Percentiles rank a stretch among this genome's conserved stretches.
phyloP scores from a whole-genome alignment of 2,329 filamentous ascomycete species.

The Chrysoporthe deuterocubensis region DNA sequence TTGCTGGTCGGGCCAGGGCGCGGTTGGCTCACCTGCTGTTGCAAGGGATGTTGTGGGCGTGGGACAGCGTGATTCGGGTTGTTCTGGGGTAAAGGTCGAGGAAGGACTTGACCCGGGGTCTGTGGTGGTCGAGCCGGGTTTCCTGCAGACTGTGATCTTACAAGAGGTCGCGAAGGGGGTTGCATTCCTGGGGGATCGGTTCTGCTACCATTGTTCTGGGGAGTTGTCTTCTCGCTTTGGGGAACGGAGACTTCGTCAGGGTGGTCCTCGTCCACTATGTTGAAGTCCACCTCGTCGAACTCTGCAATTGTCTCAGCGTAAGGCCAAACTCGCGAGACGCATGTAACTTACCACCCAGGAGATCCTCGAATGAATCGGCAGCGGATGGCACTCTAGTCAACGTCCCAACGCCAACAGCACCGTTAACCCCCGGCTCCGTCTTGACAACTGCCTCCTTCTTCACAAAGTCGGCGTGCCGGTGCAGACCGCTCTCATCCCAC shows the following conservation, averaged over 20 bases:
- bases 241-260: constrained; percentile 75
- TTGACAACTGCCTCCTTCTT: constrained; percentile 57
- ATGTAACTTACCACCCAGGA: constrained; percentile 50
- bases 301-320: constrained; percentile 53
- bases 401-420: constrained; percentile 14
- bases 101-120: constrained; percentile 34
- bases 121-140: constrained; percentile 40
- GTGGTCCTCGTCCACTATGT: constrained; percentile 69
- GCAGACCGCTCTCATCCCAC: constrained; percentile 80
- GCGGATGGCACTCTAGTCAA: constrained; percentile 12
- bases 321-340: constrained; percentile 15
- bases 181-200: constrained; percentile 41
- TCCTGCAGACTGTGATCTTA: constrained; percentile 37
- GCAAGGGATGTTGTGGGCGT: constrained; percentile 29
- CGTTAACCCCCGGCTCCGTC: constrained; percentile 28
- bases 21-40: constrained; percentile 32
- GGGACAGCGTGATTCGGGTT: constrained; percentile 27
- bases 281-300: constrained; percentile 79
- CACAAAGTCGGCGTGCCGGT: constrained; percentile 78
- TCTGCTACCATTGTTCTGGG: constrained; percentile 36
- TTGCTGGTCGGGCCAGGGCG: constrained; percentile 30
- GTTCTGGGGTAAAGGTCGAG: constrained; percentile 27
- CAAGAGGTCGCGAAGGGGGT: constrained; percentile 41
- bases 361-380: constrained; percentile 55
- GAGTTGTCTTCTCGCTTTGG: constrained; percentile 39